Evolutionary conservation across 306 rosid species (phyloP).

Genomic region (Canavalia ensiformis): DNA sequence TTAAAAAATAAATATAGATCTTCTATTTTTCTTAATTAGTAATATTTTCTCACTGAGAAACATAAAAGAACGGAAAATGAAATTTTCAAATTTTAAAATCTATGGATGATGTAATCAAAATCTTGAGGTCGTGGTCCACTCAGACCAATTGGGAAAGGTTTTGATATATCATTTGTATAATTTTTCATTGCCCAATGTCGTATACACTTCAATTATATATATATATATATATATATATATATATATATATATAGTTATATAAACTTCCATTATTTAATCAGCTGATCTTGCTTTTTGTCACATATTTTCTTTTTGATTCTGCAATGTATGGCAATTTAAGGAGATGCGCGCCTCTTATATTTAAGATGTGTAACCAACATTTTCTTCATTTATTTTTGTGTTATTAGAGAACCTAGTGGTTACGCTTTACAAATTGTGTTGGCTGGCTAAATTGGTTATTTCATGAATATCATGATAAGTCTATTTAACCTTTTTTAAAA

Average conservation of each 20-base stretch:
- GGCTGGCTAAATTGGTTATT: conserved; percentile 45
- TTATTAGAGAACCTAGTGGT: neutral
- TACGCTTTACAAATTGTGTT: conserved; percentile 32
- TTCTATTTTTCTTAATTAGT: neutral
- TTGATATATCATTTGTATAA: neutral
- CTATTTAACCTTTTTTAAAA: neutral
- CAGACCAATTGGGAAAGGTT: neutral
- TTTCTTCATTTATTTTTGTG: conserved; percentile 7
- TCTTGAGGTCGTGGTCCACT: conserved; percentile 15
- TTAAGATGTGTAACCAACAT: neutral
- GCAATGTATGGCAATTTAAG: neutral
- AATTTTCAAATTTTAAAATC: conserved; percentile 9
- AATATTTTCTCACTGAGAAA: neutral
- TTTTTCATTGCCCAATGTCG: neutral
- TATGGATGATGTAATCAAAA: conserved; percentile 6
- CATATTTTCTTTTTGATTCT: neutral
- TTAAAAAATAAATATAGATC: no score
- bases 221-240: no score
- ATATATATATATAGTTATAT: neutral
- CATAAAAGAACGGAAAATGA: neutral
- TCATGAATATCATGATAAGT: neutral
- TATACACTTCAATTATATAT: neutral
- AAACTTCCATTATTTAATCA: neutral
- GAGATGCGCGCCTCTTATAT: neutral
- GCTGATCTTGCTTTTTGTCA: no score